Evolutionary conservation across 2,329 filamentous ascomycete species (phyloP).

Genomic region (Pezicula neosporulosa): DNA sequence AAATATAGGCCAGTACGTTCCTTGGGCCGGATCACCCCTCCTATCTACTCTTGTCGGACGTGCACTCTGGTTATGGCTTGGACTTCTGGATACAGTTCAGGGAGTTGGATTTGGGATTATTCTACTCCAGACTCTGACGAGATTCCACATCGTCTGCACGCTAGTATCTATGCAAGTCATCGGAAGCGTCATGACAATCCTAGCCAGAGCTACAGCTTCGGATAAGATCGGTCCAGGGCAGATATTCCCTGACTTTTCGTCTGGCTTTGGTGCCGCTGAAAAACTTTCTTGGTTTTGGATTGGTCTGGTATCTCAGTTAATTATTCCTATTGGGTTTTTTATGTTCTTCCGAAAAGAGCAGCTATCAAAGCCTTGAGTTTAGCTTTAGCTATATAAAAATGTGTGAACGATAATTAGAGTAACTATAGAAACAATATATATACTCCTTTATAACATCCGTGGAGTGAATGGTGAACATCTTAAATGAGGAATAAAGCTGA

Average conservation of each 20-base stretch:
- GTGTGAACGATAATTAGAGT: too few species aligned
- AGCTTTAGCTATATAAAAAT: too few species aligned
- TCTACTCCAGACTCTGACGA: slow-evolving; percentile 58
- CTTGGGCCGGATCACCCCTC: slow-evolving; percentile 60
- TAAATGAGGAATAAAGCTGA: too few species aligned
- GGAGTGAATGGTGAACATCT: too few species aligned
- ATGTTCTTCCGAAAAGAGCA: slow-evolving; percentile 54
- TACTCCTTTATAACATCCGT: too few species aligned
- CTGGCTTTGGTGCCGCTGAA: slow-evolving; percentile 39
- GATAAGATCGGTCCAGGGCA: slow-evolving; percentile 56
- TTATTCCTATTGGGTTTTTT: slow-evolving; percentile 53
- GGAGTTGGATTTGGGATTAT: slow-evolving; percentile 66
- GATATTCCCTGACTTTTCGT: slow-evolving; percentile 58
- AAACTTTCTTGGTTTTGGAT: slow-evolving; percentile 60
- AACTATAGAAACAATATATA: too few species aligned
- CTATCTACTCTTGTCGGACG: slow-evolving; percentile 53
- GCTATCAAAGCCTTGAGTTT: slow-evolving; percentile 49
- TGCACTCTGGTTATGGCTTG: slow-evolving; percentile 62
- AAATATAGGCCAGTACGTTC: slow-evolving; percentile 55
- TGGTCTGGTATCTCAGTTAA: slow-evolving; percentile 50
- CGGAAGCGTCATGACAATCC: slow-evolving; percentile 63
- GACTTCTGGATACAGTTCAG: slow-evolving; percentile 59
- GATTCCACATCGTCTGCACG: slow-evolving; percentile 60
- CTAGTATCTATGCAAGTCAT: too few species aligned
- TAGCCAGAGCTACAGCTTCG: slow-evolving; percentile 55